Evolutionary conservation across 2,329 filamentous ascomycete species (phyloP).

Genomic region (Nigrospora osmanthi): DNA sequence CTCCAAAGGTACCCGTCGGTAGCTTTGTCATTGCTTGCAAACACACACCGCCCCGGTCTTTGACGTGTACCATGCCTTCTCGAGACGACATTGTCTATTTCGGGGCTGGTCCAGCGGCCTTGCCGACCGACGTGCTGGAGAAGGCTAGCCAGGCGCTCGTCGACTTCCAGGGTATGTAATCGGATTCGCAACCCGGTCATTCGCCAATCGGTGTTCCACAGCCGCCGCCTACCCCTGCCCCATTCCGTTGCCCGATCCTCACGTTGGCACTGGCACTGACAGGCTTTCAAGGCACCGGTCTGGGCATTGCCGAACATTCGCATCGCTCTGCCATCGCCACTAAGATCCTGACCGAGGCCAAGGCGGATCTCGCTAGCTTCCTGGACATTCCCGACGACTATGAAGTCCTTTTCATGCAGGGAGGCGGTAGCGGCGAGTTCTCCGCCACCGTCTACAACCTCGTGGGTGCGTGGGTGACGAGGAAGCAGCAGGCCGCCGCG

Average conservation of each 20-base stretch:
- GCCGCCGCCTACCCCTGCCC: no score
- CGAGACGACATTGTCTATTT: conserved; percentile 77
- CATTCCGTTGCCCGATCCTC: no score
- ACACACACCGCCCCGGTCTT: conserved; percentile 28
- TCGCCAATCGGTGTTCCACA: no score
- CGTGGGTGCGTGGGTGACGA: conserved; percentile 72
- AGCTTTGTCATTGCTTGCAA: conserved; percentile 1
- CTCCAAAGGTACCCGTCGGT: background rate
- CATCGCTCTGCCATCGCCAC: conserved; percentile 76
- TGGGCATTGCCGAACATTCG: conserved; percentile 84
- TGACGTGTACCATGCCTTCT: conserved; percentile 44
- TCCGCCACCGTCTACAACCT: conserved; percentile 78
- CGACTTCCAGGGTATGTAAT: conserved; percentile 54
- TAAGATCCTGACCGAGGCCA: conserved; percentile 71
- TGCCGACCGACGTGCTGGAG: conserved; percentile 77
- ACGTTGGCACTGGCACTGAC: conserved; percentile 48
- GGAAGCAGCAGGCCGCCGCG: conserved; percentile 52
- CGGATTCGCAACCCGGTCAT: no score
- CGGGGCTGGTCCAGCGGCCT: conserved; percentile 79
- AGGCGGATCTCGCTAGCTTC: conserved; percentile 62
- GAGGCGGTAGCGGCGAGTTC: conserved; percentile 80
- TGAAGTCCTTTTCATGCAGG: conserved; percentile 83
- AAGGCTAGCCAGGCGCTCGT: conserved; percentile 68
- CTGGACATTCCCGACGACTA: conserved; percentile 82
- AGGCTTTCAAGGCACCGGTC: conserved; percentile 72